phyloP scores from a whole-genome alignment of 345 rosid species.

The Eucalyptus virginea region DNA sequence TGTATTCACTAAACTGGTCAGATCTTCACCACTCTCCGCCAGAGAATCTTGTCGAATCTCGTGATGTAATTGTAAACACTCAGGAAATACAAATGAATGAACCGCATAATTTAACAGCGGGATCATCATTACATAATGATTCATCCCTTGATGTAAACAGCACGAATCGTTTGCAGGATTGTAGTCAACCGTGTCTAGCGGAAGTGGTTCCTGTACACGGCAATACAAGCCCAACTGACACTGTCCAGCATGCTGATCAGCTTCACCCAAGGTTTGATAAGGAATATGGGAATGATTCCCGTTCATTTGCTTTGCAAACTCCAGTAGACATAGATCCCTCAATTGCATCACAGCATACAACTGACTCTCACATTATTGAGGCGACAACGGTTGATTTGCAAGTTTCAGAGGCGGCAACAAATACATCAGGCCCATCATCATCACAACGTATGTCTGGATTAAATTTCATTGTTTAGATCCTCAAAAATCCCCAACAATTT shows the following conservation, averaged over 20 bases:
- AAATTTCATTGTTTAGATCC: too few species aligned
- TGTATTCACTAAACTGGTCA: not conserved
- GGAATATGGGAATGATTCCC: too few species aligned
- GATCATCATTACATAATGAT: not conserved
- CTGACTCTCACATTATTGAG: too few species aligned
- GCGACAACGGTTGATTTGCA: accelerated
- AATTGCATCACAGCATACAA: too few species aligned
- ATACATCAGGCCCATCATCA: too few species aligned
- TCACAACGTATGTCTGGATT: too few species aligned
- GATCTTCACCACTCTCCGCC: not conserved
- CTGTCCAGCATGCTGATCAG: not conserved
- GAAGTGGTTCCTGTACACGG: not conserved
- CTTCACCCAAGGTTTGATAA: too few species aligned
- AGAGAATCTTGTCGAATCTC: not conserved
- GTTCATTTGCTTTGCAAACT: too few species aligned
- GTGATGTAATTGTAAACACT: not conserved
- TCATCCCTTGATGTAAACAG: not conserved
- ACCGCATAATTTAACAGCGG: not conserved
- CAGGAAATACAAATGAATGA: not conserved
- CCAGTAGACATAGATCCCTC: too few species aligned
- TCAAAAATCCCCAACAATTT: too few species aligned
- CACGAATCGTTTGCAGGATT: not conserved
- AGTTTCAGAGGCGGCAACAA: too few species aligned
- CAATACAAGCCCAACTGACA: not conserved
- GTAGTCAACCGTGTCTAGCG: not conserved